A percentile compares a stretch with the other conserved stretches of the same genome.
phyloP scores from a whole-genome alignment of 2,329 filamentous ascomycete species.

The Claviceps sp. region DNA sequence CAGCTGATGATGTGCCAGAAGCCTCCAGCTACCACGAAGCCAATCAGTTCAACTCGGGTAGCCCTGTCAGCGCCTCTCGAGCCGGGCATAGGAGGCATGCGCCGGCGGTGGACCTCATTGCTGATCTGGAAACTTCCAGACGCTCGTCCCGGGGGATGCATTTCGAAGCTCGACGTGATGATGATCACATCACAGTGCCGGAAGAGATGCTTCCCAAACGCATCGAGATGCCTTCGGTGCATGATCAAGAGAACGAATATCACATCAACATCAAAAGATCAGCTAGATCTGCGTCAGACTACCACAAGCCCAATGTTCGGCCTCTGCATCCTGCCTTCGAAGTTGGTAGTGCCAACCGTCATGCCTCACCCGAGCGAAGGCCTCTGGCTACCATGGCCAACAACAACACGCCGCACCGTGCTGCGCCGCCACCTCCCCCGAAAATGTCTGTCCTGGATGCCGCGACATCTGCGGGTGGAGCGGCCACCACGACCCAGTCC shows the following conservation, averaged over 20 bases:
- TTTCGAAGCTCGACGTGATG: slow-evolving; percentile 11
- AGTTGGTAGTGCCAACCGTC: slow-evolving; percentile 22
- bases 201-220: slow-evolving; percentile 18
- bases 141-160: slow-evolving; percentile 17
- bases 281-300: slow-evolving; percentile 39
- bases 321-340: slow-evolving; percentile 30
- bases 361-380: slow-evolving; percentile 41
- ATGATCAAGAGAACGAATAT: slow-evolving; percentile 78
- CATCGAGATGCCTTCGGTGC: slow-evolving; percentile 43
- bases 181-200: slow-evolving; percentile 9
- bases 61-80: slow-evolving; percentile 38
- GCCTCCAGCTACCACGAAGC: slow-evolving; percentile 31
- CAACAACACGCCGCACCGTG: slow-evolving; percentile 61
- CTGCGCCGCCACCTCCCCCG: slow-evolving; percentile 70
- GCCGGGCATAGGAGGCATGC: slow-evolving; percentile 27
- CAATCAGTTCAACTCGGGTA: slow-evolving; percentile 41
- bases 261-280: slow-evolving; percentile 54
- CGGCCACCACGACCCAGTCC: slow-evolving; percentile 58
- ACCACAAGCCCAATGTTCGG: slow-evolving; percentile 42
- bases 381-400: slow-evolving; percentile 39
- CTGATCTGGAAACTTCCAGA: slow-evolving; percentile 16
- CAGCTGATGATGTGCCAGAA: slow-evolving; percentile 23
- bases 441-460: slow-evolving; percentile 96
- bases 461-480: slow-evolving; percentile 71
- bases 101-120: slow-evolving; percentile 22